Base-by-base conservation (phyloP, 2,329 filamentous ascomycete species). In the Bipolaris victoriae region DNA sequence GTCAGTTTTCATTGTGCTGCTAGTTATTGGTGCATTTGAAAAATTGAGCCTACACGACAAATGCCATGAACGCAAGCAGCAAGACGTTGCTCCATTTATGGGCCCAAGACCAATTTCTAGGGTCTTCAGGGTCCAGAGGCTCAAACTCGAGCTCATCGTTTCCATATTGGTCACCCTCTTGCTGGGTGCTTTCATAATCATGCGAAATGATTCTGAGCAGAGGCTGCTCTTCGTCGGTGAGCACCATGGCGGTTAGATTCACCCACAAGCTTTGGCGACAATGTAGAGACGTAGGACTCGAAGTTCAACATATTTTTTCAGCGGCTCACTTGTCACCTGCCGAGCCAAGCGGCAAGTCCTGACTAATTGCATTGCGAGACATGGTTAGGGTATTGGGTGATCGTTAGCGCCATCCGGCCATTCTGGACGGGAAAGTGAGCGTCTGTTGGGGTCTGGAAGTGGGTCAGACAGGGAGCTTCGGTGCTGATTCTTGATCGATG, bases 21-120 rank as follows among this genome's bases (percentile, higher is more conserved):
- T 10, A 31, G 9, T 18, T 18, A 15, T 6, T 5, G 29, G 7
- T 22, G 1, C 9, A 29, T 5, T 36, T 36, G 35, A 43, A 24
- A 16, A 20, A 3, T 33, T 46, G 10, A 22, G 57, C 62, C 47
- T 70, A 76, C 74, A 76, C 73, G 16, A 70, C 74, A 33, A 76
- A 76, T 5, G 73, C 71, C 65, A 71, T 71, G 15, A 63, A 65
- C 16, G 73, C 71, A 33, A 76, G 65, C 36, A 76, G 52, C 29
- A 67, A 58, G 11, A 76, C 73, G 51, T 75, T 70, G 20, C 57
- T 60, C 70, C 70, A 74, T 52, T 72, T 75, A 41, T 70, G 75
- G 15, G 55, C 59, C 18, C 52, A 16, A 2, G 67, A 61, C 74
- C 74, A 76, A 40, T 76, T 65, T 37, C 62, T 57, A 5, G 73